These are phyloP conservation scores for Heliamphora pulchella DNA, from an alignment of 179 eudicot genomes.

Conservation along the genomic window DNA sequence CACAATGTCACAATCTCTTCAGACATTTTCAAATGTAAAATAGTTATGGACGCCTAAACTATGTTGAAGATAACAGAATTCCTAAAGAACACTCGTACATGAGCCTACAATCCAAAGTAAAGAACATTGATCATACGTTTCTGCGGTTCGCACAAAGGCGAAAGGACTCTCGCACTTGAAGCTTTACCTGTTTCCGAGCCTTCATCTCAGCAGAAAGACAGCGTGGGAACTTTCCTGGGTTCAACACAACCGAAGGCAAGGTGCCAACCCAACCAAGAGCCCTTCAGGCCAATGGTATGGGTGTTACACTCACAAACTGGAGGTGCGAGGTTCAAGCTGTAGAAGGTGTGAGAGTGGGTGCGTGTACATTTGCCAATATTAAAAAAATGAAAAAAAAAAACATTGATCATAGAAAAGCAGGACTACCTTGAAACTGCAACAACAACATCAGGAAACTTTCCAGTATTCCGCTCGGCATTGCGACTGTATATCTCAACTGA, in stretches of 20 bases:
- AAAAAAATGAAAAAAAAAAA: not conserved
- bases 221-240: too few species aligned
- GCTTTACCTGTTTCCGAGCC: too few species aligned
- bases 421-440: constrained; percentile 55
- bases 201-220: too few species aligned
- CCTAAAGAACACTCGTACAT: not conserved
- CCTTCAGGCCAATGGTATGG: too few species aligned
- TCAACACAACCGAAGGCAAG: too few species aligned
- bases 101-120: not conserved
- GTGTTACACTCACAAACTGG: too few species aligned
- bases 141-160: too few species aligned
- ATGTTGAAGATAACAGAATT: not conserved
- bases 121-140: not conserved
- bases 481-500: constrained; percentile 89
- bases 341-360: too few species aligned
- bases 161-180: too few species aligned
- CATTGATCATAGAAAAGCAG: not conserved
- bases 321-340: too few species aligned
- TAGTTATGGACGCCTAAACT: not conserved
- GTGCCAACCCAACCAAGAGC: too few species aligned
- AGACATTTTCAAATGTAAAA: not conserved
- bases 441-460: constrained; percentile 90
- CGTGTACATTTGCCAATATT: too few species aligned
- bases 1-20: not conserved
- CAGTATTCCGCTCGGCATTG: constrained; percentile 91